Percentiles rank a stretch among this genome's conserved stretches.
Conservation (phyloP, 148 eudicot genomes). For the Amaranthus cruentus region DNA sequence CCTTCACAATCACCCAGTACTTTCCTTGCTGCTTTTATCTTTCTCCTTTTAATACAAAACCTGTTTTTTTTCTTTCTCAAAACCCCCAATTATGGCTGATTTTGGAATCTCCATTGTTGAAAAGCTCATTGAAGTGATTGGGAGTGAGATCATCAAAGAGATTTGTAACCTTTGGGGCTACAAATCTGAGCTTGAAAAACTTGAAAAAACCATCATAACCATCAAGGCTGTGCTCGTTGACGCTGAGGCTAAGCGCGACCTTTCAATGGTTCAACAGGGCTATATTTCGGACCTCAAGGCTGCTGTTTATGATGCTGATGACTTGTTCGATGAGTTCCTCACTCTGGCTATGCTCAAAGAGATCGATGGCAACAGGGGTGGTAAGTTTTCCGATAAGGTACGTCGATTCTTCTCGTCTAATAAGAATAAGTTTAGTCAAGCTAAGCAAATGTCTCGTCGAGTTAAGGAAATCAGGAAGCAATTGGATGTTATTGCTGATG, state of each 20-base stretch:
- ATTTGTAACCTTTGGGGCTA: neutral
- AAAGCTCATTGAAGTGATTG: conserved; percentile 3
- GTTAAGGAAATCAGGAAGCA: conserved; percentile 8
- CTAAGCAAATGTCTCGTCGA: neutral
- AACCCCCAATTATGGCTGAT: neutral
- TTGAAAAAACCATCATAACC: neutral
- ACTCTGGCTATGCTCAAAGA: conserved; percentile 6
- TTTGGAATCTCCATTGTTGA: neutral
- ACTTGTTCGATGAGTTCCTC: conserved; percentile 18
- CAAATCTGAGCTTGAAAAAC: conserved; percentile 4
- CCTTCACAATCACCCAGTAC: too few relatives aligned
- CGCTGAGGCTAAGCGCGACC: conserved; percentile 7
- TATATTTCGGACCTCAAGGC: conserved; percentile 14
- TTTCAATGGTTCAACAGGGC: neutral
- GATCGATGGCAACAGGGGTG: neutral
- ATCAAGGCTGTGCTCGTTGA: conserved; percentile 5
- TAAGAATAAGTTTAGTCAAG: neutral
- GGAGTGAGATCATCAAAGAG: neutral
- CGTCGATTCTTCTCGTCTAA: neutral
- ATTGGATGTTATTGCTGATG: neutral
- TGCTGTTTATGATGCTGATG: conserved; percentile 21
- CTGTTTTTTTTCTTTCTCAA: too few relatives aligned
- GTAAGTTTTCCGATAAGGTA: conserved; percentile 1
- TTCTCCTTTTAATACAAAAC: too few relatives aligned
- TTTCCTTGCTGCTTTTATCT: too few relatives aligned